Evolutionary conservation across 2,329 filamentous ascomycete genomes (phyloP).

Genomic region (Diaporthe sp.): DNA sequence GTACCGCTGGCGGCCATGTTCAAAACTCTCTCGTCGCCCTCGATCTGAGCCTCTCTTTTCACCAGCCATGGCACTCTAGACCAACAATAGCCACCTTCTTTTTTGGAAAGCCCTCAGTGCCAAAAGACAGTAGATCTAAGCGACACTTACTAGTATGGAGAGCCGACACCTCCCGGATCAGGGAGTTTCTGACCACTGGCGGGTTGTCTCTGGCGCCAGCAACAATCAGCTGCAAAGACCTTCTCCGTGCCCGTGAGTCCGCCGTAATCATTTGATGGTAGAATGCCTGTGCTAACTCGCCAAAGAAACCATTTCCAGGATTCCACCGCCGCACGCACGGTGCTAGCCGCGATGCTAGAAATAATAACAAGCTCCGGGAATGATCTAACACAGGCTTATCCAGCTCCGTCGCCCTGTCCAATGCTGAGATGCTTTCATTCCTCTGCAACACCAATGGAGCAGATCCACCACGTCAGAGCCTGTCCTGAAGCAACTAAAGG

Average conservation of each 20-base stretch:
- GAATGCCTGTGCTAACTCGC: background rate
- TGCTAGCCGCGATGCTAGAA: conserved; percentile 1
- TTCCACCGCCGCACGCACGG: background rate
- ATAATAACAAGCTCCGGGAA: background rate
- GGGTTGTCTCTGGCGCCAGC: background rate
- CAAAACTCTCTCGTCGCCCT: conserved; percentile 10
- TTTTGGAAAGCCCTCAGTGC: background rate
- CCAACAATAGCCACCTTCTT: background rate
- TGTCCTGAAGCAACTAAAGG: conserved; percentile 5
- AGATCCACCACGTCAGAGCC: background rate
- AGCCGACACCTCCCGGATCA: background rate
- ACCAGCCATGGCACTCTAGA: background rate
- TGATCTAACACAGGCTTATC: background rate
- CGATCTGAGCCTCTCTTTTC: background rate
- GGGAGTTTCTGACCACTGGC: background rate
- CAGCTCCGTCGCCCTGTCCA: background rate
- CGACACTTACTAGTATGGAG: background rate
- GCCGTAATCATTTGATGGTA: background rate
- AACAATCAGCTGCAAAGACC: background rate
- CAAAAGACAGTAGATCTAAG: background rate
- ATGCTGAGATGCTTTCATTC: conserved; percentile 20
- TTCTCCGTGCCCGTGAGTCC: background rate
- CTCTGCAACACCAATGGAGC: conserved; percentile 2
- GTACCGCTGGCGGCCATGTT: background rate
- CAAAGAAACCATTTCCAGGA: conserved; percentile 23